A percentile compares a stretch with the other conserved stretches of the same genome.
Evolutionary conservation across 768 basidiomycete species (phyloP).

Genomic region (Leccinellum rugosiceps): DNA sequence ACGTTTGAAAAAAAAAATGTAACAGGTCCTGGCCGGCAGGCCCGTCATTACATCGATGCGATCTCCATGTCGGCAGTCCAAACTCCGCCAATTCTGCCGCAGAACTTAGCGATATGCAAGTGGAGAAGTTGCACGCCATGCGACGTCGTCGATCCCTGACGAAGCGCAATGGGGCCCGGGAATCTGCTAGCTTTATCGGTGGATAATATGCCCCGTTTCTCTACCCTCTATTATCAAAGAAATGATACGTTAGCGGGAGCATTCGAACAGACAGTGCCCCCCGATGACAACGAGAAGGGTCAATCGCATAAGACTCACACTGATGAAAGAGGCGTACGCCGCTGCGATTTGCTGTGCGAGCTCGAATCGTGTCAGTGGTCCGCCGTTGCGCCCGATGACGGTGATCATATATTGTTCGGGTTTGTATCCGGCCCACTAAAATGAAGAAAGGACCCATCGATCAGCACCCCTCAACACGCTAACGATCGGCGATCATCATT

Average conservation of each 20-base stretch:
- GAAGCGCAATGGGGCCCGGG: slow-evolving; percentile 9
- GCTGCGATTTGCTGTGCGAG: neutral
- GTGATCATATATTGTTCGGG: neutral
- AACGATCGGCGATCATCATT: neutral
- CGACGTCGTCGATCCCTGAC: neutral
- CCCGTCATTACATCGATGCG: neutral
- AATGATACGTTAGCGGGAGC: neutral
- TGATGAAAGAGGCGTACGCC: neutral
- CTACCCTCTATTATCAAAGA: slow-evolving; percentile 5
- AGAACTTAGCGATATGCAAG: slow-evolving; percentile 6
- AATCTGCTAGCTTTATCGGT: neutral
- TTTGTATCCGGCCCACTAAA: slow-evolving; percentile 11
- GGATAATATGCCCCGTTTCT: neutral
- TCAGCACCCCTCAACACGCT: neutral
- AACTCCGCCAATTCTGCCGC: neutral
- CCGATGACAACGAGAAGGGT: neutral
- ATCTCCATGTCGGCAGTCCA: slow-evolving; percentile 15
- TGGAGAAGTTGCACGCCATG: slow-evolving; percentile 7
- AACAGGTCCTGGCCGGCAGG: neutral
- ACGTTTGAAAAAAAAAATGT: neutral
- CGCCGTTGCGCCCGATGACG: neutral
- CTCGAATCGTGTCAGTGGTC: neutral
- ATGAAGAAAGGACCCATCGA: neutral
- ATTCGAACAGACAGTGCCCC: neutral
- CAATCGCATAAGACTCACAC: neutral